Evolutionary conservation across 495 filamentous ascomycete species (phyloP), one percentile per base, ranked within the genome.

Genomic region (Tuber borchii): DNA sequence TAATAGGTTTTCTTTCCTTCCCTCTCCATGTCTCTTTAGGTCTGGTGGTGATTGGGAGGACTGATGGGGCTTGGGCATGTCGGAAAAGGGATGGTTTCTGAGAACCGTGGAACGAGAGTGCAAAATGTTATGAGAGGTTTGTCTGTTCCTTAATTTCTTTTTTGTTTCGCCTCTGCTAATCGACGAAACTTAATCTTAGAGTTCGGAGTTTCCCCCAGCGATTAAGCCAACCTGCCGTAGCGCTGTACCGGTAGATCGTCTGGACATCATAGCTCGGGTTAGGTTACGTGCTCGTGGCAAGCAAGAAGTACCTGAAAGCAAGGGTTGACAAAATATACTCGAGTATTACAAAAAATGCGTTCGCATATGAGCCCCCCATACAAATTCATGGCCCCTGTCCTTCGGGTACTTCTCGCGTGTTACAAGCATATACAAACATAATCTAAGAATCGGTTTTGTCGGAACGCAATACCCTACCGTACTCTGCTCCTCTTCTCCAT

Each of bases 61-160:
- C 56, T 65, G 14, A 65, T 34, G 56, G 26, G 56, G 51, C 2
- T 56, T 14, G 22, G 51, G 22, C 26, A 3, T 65, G 14, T 51
- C 65, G 42, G 14, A 6, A 65, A 65, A 79, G 78, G 80, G 70
- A 76, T 82, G 78, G 80, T 83, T 65, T 76, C 81, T 34, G 81
- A 83, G 43, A 79, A 73, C 44, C 75, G 81, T 48, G 81, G 82
- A 65, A 46, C 73, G 22, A 76, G 78, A 17, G 74, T 83, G 16
- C 48, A 77, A 43, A 74, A 82, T 39, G 70, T 82, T 71, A 76
- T 82, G 80, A n/a, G 71, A 56, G 80, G 80, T 79, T 70, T 39
- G 80, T 70, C 46, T 22, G 16, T 40, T 61, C 46, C 44, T 73
- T 78, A 72, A 17, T 31, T 17, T 17, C n/a, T 65, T 34, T 22